Percentiles rank a stretch among this genome's conserved stretches.
Evolutionary conservation across 1,284 basidiomycete species (phyloP).

Genomic region (Phylloboletellus chloephorus): DNA sequence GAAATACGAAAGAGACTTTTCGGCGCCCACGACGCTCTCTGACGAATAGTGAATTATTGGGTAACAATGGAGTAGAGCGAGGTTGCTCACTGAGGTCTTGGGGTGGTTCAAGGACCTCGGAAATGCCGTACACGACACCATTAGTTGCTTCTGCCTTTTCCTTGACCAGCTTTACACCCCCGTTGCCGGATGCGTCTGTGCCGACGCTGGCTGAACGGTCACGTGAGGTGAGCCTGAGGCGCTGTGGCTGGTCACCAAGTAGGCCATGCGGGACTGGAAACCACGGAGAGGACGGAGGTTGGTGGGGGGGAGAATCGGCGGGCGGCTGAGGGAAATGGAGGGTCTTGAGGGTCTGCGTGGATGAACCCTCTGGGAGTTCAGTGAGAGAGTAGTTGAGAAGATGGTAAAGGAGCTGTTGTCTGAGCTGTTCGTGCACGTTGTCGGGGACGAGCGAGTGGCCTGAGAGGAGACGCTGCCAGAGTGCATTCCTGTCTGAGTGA

Average conservation of each 20-base stretch:
- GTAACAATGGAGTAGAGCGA: constrained; percentile 3
- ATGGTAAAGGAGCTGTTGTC: constrained; percentile 94
- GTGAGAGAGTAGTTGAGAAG: constrained; percentile 81
- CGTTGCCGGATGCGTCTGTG: constrained; percentile 66
- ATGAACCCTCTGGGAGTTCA: constrained; percentile 39
- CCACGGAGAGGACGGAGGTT: constrained; percentile 80
- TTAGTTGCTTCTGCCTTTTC: constrained; percentile 57
- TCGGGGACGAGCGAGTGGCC: constrained; percentile 45
- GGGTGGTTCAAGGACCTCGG: constrained; percentile 74
- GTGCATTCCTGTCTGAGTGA: constrained; percentile 37
- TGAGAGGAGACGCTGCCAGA: constrained; percentile 47
- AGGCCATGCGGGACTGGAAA: constrained; percentile 77
- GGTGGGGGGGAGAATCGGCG: constrained; percentile 48
- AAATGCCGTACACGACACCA: constrained; percentile 75
- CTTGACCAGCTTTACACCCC: constrained; percentile 61
- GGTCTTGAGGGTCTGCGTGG: constrained; percentile 50
- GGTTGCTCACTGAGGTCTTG: constrained; percentile 59
- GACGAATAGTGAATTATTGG: constrained; percentile 5
- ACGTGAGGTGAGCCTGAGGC: constrained; percentile 58
- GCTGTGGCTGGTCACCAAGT: constrained; percentile 79
- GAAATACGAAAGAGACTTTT: constrained; percentile 67
- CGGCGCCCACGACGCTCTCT: constrained; percentile 44
- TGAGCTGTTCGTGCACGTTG: constrained; percentile 80
- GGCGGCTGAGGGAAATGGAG: constrained; percentile 65
- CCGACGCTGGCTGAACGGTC: constrained; percentile 56